Percentiles rank a stretch among this genome's conserved stretches.
phyloP scores from a whole-genome alignment of 768 basidiomycete genomes.

The Tremella mesenterica region DNA sequence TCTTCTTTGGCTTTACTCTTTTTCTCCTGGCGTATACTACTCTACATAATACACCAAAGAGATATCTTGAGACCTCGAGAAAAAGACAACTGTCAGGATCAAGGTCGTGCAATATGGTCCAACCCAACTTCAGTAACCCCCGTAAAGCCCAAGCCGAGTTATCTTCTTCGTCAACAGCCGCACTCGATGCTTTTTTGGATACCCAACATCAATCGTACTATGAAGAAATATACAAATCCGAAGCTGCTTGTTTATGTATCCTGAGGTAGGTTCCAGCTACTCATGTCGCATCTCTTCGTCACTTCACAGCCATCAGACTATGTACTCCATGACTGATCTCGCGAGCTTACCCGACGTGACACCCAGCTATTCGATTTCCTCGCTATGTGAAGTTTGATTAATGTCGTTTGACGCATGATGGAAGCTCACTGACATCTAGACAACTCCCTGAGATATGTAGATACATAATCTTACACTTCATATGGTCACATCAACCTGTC shows the following conservation, averaged over 20 bases:
- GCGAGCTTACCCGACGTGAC: background rate
- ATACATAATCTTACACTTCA: constrained; percentile 36
- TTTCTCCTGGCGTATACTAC: too few species aligned
- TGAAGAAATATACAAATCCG: constrained; percentile 36
- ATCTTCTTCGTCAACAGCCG: constrained; percentile 24
- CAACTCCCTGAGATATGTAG: constrained; percentile 37
- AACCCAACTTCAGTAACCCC: constrained; percentile 32
- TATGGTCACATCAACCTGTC: constrained; percentile 34
- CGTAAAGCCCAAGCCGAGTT: constrained; percentile 7
- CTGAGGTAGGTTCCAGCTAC: constrained; percentile 27
- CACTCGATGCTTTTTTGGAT: constrained; percentile 37
- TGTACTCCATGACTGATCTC: too few species aligned
- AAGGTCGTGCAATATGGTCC: constrained; percentile 25
- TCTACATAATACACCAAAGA: too few species aligned
- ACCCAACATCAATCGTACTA: constrained; percentile 38
- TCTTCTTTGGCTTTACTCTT: too few species aligned
- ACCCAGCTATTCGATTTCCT: background rate
- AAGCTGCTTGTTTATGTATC: constrained; percentile 41
- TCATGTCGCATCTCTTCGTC: background rate
- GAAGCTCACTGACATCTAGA: constrained; percentile 16
- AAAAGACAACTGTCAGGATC: background rate
- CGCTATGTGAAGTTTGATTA: background rate
- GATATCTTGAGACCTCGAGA: too few species aligned
- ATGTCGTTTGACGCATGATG: too few species aligned
- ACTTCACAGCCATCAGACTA: too few species aligned